A percentile compares a stretch with the other conserved stretches of the same genome.
phyloP scores from a whole-genome alignment of 441 rosid species.

The Pelargonium fulgidum region DNA sequence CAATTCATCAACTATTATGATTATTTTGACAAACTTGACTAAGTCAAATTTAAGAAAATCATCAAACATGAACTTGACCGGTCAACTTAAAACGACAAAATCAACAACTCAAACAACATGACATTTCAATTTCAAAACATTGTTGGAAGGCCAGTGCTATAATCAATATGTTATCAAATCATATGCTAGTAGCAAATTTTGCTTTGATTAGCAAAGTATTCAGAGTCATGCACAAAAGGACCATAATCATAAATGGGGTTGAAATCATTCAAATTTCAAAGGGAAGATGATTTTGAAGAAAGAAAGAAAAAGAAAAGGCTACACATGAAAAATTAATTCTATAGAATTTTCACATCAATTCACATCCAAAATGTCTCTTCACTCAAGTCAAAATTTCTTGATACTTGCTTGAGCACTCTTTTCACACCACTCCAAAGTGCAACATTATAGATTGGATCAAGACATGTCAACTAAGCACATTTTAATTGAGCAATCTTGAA shows the following conservation, averaged over 20 bases:
- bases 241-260: not conserved
- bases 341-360: slow-evolving; percentile 3
- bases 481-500: not conserved
- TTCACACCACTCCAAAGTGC: slow-evolving; percentile 1
- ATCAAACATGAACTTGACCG: too few relatives aligned
- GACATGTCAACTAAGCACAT: slow-evolving; percentile 7
- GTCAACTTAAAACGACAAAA: too few relatives aligned
- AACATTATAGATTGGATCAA: not conserved
- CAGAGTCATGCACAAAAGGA: not conserved
- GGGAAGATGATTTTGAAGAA: not conserved
- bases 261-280: not conserved
- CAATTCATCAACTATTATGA: too few relatives aligned
- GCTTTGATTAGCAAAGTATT: not conserved
- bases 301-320: not conserved
- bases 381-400: not conserved
- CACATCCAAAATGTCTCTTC: not conserved
- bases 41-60: too few relatives aligned
- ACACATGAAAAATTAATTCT: not conserved
- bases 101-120: too few relatives aligned
- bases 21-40: too few relatives aligned
- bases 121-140: too few relatives aligned
- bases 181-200: not conserved
- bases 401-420: not conserved
- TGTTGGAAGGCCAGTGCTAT: too few relatives aligned
- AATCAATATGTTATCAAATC: too few relatives aligned